Evolutionary conservation across 2,329 filamentous ascomycete species (phyloP).

Genomic region (Phialophora macrospora): DNA sequence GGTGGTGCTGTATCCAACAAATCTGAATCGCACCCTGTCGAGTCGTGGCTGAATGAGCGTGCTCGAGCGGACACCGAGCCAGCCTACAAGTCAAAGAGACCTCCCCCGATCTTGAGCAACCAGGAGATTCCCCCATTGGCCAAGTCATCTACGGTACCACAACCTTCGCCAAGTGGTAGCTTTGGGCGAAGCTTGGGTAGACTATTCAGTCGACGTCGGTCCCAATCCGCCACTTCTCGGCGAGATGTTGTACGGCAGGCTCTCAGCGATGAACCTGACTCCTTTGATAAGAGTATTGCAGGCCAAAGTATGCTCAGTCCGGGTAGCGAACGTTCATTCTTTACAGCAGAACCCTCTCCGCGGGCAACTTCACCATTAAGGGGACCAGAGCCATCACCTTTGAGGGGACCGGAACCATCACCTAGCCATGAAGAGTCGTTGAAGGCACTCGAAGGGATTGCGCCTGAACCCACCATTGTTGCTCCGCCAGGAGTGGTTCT

Average conservation of each 20-base stretch:
- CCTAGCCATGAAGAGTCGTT: conserved; percentile 31
- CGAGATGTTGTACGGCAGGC: conserved; percentile 30
- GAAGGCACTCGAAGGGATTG: conserved; percentile 25
- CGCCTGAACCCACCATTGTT: conserved; percentile 5
- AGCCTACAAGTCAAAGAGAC: conserved; percentile 36
- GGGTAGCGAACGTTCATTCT: conserved; percentile 25
- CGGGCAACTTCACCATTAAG: conserved; percentile 16
- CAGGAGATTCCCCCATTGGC: conserved; percentile 12
- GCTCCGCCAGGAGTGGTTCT: conserved; percentile 24
- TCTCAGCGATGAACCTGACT: conserved; percentile 35
- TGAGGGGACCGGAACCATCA: conserved; percentile 14
- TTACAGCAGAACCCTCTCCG: conserved; percentile 30
- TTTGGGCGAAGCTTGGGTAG: conserved; percentile 30
- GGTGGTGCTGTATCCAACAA: conserved; percentile 11
- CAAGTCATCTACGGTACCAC: conserved; percentile 25
- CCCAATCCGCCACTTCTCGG: conserved; percentile 30
- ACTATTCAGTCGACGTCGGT: conserved; percentile 34
- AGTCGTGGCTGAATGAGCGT: conserved; percentile 12
- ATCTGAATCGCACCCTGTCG: background rate
- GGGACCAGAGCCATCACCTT: conserved; percentile 19
- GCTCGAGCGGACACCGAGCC: conserved; percentile 28
- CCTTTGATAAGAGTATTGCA: conserved; percentile 14
- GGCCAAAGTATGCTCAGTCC: conserved; percentile 24
- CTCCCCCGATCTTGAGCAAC: conserved; percentile 33
- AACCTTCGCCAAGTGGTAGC: conserved; percentile 26